Evolutionary conservation across 164 flowering plant genomes (phyloP).

Genomic region (Umbellularia californica): DNA sequence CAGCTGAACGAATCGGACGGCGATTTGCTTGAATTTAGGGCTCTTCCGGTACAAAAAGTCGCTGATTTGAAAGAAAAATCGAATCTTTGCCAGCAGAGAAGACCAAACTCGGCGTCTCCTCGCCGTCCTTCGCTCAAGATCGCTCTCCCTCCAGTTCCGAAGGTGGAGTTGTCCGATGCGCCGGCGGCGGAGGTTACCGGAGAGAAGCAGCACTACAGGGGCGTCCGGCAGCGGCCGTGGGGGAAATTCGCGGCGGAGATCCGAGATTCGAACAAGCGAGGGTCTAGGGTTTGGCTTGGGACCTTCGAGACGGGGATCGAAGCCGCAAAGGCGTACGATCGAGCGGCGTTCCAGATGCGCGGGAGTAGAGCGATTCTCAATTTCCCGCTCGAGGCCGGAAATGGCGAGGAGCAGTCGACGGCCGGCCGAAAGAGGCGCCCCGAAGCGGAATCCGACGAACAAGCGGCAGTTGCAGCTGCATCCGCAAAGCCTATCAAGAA

Average conservation of each 20-base stretch:
- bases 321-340: slow-evolving; percentile 47
- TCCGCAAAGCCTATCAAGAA: not conserved
- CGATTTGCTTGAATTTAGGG: not conserved
- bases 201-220: slow-evolving; percentile 33
- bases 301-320: slow-evolving; percentile 42
- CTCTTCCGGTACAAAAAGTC: not conserved
- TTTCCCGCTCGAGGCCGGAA: slow-evolving; percentile 41
- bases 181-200: not conserved
- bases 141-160: slow-evolving; percentile 12
- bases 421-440: slow-evolving; percentile 16
- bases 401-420: not conserved
- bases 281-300: slow-evolving; percentile 44
- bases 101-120: not conserved
- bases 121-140: slow-evolving; percentile 25
- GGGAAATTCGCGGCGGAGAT: slow-evolving; percentile 50
- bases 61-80: not conserved
- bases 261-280: slow-evolving; percentile 32
- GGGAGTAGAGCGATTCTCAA: slow-evolving; percentile 47
- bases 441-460: slow-evolving; percentile 9
- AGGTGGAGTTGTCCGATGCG: slow-evolving; percentile 7
- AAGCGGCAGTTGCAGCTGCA: not conserved
- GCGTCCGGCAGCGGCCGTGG: slow-evolving; percentile 44
- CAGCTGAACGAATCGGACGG: not conserved
- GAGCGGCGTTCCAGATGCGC: slow-evolving; percentile 39
- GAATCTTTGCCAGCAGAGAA: not conserved